Evolutionary conservation across 768 basidiomycete species (phyloP).

Genomic region (Amanita rubescens): DNA sequence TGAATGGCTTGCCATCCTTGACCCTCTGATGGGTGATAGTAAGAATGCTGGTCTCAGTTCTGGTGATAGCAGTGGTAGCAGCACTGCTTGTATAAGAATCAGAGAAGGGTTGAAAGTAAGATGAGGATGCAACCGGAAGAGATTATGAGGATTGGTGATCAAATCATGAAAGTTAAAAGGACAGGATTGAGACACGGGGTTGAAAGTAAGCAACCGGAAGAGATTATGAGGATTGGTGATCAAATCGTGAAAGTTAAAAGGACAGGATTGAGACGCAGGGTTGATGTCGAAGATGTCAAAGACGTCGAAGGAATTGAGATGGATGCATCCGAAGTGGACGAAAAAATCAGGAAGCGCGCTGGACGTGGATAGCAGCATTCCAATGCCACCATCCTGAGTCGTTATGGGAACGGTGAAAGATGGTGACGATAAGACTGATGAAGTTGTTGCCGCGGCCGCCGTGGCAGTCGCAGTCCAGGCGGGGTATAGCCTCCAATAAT

Average conservation of each 20-base stretch:
- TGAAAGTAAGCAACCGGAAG: no score
- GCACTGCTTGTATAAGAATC: no score
- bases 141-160: no score
- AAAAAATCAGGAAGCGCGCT: no score
- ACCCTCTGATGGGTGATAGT: background rate
- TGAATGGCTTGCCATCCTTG: slow-evolving; percentile 10
- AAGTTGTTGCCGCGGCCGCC: no score
- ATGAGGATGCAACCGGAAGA: slow-evolving; percentile 23
- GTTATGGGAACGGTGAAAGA: no score
- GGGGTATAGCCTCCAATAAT: slow-evolving; percentile 34
- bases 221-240: no score
- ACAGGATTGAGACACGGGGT: slow-evolving; percentile 6
- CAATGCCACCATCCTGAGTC: background rate
- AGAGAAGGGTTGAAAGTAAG: slow-evolving; percentile 22
- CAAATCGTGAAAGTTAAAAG: no score
- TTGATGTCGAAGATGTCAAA: no score
- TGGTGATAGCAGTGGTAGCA: slow-evolving; percentile 17
- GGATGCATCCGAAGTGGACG: background rate
- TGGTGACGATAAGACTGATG: no score
- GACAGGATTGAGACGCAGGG: no score
- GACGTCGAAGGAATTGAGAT: background rate
- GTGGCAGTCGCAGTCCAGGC: slow-evolving; percentile 12
- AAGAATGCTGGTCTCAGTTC: background rate
- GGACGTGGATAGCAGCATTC: background rate
- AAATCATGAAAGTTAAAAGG: slow-evolving; percentile 15